A percentile compares a stretch with the other conserved stretches of the same genome.
These are phyloP conservation scores for Fusarium sp. DNA, from an alignment of 2,329 filamentous ascomycete genomes.

Conservation along the genomic window DNA sequence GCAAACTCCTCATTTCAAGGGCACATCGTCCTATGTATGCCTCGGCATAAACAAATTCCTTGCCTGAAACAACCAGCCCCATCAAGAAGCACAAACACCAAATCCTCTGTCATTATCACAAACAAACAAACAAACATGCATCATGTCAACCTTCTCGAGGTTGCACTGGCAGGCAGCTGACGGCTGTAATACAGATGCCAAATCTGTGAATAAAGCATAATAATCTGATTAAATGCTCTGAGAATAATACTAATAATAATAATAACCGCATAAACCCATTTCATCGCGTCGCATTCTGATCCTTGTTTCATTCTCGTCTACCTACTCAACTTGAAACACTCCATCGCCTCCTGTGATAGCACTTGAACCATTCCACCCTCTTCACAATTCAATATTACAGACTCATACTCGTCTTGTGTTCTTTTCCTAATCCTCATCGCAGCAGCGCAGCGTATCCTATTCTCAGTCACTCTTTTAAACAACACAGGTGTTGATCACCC, in stretches of 20 bases:
- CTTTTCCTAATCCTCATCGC: slow-evolving; percentile 8
- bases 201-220: not conserved
- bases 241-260: not conserved
- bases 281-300: slow-evolving; percentile 13
- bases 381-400: not conserved
- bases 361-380: slow-evolving; percentile 9
- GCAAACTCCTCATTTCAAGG: too few species aligned
- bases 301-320: slow-evolving; percentile 26
- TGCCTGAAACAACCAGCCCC: slow-evolving; percentile 17
- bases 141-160: not conserved
- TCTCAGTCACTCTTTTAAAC: slow-evolving; percentile 37
- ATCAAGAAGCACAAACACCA: slow-evolving; percentile 28
- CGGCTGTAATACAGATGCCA: not conserved
- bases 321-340: slow-evolving; percentile 43
- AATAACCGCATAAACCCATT: not conserved
- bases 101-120: slow-evolving; percentile 23
- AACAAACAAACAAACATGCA: slow-evolving; percentile 14
- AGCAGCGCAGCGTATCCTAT: slow-evolving; percentile 25
- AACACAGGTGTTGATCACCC: slow-evolving; percentile 34
- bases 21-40: not conserved
- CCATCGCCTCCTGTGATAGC: slow-evolving; percentile 32
- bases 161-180: slow-evolving; percentile 1
- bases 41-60: slow-evolving; percentile 19
- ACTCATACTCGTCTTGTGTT: not conserved
- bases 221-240: not conserved